Base-by-base conservation (phyloP, 805 yeast genomes). In the Suhomyces sp. region DNA sequence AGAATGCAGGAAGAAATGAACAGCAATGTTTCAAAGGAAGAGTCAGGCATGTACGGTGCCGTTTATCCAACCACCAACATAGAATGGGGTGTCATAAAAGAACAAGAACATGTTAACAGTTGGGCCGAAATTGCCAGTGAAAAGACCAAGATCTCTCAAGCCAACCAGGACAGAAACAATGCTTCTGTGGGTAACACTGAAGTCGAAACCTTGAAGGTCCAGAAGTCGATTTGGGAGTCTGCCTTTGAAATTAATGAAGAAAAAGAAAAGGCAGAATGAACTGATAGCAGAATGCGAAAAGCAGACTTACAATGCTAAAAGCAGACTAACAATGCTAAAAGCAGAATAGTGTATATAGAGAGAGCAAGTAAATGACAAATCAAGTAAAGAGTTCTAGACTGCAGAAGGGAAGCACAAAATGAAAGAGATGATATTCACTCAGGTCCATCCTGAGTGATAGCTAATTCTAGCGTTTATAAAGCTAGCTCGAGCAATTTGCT, bases 1-100 rank as follows among this genome's bases (percentile, higher is more conserved):
- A 83, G 97, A 64, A 89, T 91, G 78, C 83, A 86, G 53, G 87
- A 88, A 63, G 97, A 92, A 61, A 75, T 89, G 89, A 86, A 65
- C 73, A 76, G 63, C 80, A 81, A 64, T 77, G 73, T 93, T 2
- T 81, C 89, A 3, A 78, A 77, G 54, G 99, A 94, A 77, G 97
- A 94, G 67, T 82, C 90, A 7, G 77, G 76, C 51, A 86, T 94
- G 96, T 83, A 76, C 64, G 97, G 98, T 19, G 86, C 96, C 1
- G 80, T 85, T 7, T 89, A 77, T 68, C 82, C 82, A 39, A 73
- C 79, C 37, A 74, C 88, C 33, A 71, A 83, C 55, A 68, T 90
- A 53, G 87, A 86, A 48, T 75, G 77, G 62, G 96, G 94, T 59
- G 69, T 89, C 49, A 78, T 78, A 50, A 76, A 78, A 59, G 99